Conservation (phyloP, 768 basidiomycete species). For the Boletus pseudopeckii region DNA sequence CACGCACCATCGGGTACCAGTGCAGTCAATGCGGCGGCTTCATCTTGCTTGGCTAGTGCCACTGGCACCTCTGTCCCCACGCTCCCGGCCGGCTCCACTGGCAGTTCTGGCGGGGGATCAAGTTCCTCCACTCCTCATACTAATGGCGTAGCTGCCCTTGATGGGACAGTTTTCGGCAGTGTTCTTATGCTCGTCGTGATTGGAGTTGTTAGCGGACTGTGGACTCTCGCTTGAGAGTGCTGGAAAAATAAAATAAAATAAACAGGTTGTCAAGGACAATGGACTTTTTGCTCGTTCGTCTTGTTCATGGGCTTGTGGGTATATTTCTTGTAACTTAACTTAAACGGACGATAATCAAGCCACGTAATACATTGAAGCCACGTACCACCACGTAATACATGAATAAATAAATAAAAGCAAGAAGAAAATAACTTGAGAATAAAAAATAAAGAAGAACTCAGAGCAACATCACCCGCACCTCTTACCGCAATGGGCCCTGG, state of each 20-base stretch:
- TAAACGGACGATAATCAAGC: not conserved
- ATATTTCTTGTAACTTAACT: conserved; percentile 2
- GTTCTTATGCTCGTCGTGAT: conserved; percentile 35
- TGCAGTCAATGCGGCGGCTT: conserved; percentile 53
- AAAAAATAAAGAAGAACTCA: not conserved
- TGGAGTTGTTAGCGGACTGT: conserved; percentile 40
- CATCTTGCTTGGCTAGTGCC: conserved; percentile 65
- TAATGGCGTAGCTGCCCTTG: conserved; percentile 22
- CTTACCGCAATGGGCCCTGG: conserved; percentile 24
- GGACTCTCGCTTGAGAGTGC: conserved; percentile 34
- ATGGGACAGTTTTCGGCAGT: conserved; percentile 37
- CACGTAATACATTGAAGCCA: too few species aligned
- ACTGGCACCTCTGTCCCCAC: conserved; percentile 62
- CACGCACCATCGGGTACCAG: conserved; percentile 46
- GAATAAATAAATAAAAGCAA: not conserved
- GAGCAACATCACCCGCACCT: not conserved
- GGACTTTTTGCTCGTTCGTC: conserved; percentile 5
- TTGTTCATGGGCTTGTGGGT: not conserved
- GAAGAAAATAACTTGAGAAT: not conserved
- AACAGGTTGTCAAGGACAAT: not conserved
- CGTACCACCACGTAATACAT: too few species aligned
- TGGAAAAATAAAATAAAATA: too few species aligned
- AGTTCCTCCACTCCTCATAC: conserved; percentile 18
- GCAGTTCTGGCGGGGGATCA: conserved; percentile 21
- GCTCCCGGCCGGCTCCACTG: conserved; percentile 34